These are phyloP conservation scores for Blumeria graminis DNA, from an alignment of 2,329 filamentous ascomycete species.

Conservation along the genomic window DNA sequence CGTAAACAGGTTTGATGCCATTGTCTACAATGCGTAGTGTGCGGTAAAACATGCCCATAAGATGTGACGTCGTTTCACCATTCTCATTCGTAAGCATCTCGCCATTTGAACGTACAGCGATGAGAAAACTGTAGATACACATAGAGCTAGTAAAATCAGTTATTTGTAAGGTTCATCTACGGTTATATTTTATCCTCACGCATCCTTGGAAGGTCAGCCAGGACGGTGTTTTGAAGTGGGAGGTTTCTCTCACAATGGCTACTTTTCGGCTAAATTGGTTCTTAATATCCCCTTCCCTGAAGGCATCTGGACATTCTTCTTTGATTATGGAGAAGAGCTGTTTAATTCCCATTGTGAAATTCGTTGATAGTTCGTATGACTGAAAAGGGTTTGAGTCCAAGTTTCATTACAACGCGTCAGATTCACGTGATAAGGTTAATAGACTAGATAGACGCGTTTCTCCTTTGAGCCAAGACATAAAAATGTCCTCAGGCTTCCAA, in stretches of 20 bases:
- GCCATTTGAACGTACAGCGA: conserved; percentile 88
- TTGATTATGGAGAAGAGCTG: conserved; percentile 62
- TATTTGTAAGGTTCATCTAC: neutral
- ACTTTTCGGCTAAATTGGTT: conserved; percentile 97
- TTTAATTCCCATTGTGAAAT: conserved; percentile 35
- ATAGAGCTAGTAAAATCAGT: conserved; percentile 42
- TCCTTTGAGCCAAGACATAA: too few relatives aligned
- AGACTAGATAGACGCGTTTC: too few relatives aligned
- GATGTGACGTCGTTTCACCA: conserved; percentile 87
- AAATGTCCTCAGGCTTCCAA: too few relatives aligned
- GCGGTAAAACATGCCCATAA: conserved; percentile 99
- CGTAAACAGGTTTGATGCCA: conserved; percentile 93
- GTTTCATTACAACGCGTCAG: too few relatives aligned
- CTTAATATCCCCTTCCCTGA: conserved; percentile 97
- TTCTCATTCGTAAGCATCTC: conserved; percentile 89
- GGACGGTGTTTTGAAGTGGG: neutral
- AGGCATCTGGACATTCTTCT: conserved; percentile 80
- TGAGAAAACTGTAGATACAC: conserved; percentile 97
- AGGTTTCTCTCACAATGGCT: conserved; percentile 48
- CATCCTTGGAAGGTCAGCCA: conserved; percentile 23
- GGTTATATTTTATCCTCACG: conserved; percentile 17
- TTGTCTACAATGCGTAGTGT: conserved; percentile 96
- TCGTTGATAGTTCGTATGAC: too few relatives aligned
- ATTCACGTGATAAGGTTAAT: too few relatives aligned
- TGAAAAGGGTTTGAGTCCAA: too few relatives aligned